These are phyloP conservation scores for Peniophora sp. DNA, from an alignment of 1,284 basidiomycete genomes.

Conservation along the genomic window DNA sequence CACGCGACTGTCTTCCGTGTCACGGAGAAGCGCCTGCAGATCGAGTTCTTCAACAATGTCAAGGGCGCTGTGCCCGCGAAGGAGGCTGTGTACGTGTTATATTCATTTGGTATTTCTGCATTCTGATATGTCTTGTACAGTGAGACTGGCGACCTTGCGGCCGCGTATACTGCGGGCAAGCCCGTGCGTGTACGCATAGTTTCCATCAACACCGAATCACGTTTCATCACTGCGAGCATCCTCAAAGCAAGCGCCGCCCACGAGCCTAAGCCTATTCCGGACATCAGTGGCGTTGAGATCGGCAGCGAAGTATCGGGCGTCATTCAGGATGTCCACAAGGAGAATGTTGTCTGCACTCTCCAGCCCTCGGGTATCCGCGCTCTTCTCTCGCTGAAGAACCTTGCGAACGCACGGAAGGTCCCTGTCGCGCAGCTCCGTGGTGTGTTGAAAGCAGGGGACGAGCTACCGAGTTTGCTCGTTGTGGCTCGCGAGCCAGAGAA, in stretches of 20 bases:
- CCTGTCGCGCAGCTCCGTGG: conserved; percentile 66
- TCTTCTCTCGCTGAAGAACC: conserved; percentile 77
- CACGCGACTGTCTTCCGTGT: conserved; percentile 83
- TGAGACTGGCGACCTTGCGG: conserved; percentile 58
- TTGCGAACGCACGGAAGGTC: conserved; percentile 75
- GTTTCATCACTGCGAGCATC: conserved; percentile 79
- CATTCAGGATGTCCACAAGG: conserved; percentile 75
- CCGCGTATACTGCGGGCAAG: conserved; percentile 74
- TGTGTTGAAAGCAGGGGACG: conserved; percentile 64
- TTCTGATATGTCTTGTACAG: conserved; percentile 25
- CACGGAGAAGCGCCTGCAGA: conserved; percentile 69
- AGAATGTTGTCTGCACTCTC: conserved; percentile 73
- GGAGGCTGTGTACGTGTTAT: conserved; percentile 81
- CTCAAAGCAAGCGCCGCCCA: conserved; percentile 67
- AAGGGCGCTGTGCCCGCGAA: conserved; percentile 77
- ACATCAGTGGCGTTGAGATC: conserved; percentile 70
- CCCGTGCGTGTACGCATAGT: conserved; percentile 85
- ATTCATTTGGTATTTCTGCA: conserved; percentile 1
- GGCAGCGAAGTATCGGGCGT: conserved; percentile 68
- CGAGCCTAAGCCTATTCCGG: conserved; percentile 36
- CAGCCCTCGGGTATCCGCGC: conserved; percentile 70
- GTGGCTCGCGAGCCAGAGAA: conserved; percentile 88
- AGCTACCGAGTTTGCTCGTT: conserved; percentile 74
- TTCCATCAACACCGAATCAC: conserved; percentile 54
- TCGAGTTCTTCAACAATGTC: conserved; percentile 89